Evolutionary conservation across 441 rosid species (phyloP).

Genomic region (Populus tomentosa): DNA sequence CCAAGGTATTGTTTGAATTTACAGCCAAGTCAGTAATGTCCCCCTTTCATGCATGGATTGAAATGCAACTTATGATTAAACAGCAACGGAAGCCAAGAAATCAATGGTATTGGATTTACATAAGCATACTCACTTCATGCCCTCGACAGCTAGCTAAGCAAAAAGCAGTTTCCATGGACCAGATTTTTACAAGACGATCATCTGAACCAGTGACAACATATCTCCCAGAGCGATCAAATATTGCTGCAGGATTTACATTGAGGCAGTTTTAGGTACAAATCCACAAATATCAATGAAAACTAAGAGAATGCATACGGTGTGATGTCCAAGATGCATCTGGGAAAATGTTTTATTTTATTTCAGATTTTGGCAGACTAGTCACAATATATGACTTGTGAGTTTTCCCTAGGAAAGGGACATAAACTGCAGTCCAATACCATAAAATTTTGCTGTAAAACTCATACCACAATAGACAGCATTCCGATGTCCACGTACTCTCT

Average conservation of each 20-base stretch:
- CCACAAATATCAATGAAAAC: background rate
- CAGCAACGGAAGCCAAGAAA: slow-evolving; percentile 8
- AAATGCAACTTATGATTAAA: slow-evolving; percentile 17
- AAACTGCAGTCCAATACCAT: background rate
- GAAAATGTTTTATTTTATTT: background rate
- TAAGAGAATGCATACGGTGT: background rate
- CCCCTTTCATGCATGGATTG: slow-evolving; percentile 57
- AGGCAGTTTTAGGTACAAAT: slow-evolving; percentile 13
- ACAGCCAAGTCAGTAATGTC: slow-evolving; percentile 99
- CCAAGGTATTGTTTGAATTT: slow-evolving; percentile 86
- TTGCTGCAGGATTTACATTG: slow-evolving; percentile 63
- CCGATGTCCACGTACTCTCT: slow-evolving; percentile 91
- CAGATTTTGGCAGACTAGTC: background rate
- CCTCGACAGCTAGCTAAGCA: slow-evolving; percentile 99
- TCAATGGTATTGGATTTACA: slow-evolving; percentile 19
- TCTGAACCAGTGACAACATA: slow-evolving; percentile 98
- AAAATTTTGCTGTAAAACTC: slow-evolving; percentile 8
- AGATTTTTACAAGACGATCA: slow-evolving; percentile 98
- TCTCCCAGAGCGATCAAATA: slow-evolving; percentile 94
- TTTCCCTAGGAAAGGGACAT: background rate
- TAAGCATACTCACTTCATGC: slow-evolving; percentile 79
- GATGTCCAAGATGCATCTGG: background rate
- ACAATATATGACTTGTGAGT: background rate
- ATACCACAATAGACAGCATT: slow-evolving; percentile 99
- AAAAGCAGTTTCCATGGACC: slow-evolving; percentile 99